Evolutionary conservation across 768 basidiomycete genomes (phyloP).

Genomic region (Lactarius tabidus): DNA sequence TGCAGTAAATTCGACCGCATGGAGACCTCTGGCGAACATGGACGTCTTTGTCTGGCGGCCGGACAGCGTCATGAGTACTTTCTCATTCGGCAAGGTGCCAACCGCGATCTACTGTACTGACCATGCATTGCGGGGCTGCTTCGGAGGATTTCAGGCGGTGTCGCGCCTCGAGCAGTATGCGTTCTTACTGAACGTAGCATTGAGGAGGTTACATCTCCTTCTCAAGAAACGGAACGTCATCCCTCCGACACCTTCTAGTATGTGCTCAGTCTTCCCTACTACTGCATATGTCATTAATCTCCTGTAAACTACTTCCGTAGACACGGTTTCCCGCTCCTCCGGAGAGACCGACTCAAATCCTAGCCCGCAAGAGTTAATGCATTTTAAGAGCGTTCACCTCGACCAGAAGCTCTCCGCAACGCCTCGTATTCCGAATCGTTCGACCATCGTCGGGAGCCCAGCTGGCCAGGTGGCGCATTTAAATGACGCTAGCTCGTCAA

Average conservation of each 20-base stretch:
- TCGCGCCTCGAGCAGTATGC: conserved; percentile 96
- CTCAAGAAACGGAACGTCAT: conserved; percentile 88
- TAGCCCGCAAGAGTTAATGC: conserved; percentile 85
- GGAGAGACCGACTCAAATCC: conserved; percentile 65
- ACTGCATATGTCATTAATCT: conserved; percentile 21
- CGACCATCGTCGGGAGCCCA: conserved; percentile 93
- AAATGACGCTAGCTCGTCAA: conserved; percentile 50
- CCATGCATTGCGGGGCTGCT: conserved; percentile 65
- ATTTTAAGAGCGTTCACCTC: conserved; percentile 89
- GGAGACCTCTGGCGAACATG: conserved; percentile 79
- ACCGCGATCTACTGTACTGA: conserved; percentile 71
- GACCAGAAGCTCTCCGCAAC: conserved; percentile 86
- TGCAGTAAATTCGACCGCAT: conserved; percentile 56
- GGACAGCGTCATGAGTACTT: conserved; percentile 60
- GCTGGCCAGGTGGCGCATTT: conserved; percentile 80
- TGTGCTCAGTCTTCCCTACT: conserved; percentile 25
- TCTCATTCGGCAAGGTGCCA: conserved; percentile 69
- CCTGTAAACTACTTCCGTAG: conserved; percentile 29
- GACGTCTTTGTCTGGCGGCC: conserved; percentile 71
- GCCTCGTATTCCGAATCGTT: conserved; percentile 85
- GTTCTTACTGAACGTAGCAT: conserved; percentile 91
- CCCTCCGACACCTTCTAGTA: conserved; percentile 67
- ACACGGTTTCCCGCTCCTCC: conserved; percentile 28
- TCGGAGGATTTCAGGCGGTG: conserved; percentile 81
- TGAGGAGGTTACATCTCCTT: conserved; percentile 83